Conservation (phyloP, 345 rosid genomes). For the Brassica juncea region DNA sequence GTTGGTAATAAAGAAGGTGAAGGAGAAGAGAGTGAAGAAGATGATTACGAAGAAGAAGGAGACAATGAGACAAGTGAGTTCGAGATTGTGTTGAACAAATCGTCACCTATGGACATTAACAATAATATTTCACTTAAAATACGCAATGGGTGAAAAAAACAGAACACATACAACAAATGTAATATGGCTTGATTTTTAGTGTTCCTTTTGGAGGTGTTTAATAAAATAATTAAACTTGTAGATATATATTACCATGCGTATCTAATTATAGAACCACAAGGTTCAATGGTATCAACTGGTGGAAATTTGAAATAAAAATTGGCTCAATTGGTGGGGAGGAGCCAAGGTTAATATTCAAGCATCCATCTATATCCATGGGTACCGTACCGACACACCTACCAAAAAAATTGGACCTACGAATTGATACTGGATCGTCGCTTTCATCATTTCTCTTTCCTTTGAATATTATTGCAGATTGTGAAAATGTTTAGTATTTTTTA, state of each 20-base stretch:
- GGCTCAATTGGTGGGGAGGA: slow-evolving; percentile 36
- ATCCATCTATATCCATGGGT: slow-evolving; percentile 34
- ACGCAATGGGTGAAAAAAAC: slow-evolving; percentile 9
- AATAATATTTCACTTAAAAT: slow-evolving; percentile 32
- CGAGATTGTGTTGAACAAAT: slow-evolving; percentile 60
- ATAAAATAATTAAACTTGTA: background rate
- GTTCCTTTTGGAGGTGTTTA: slow-evolving; percentile 3
- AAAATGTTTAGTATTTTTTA: background rate
- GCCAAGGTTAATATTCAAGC: slow-evolving; percentile 30
- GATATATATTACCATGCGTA: background rate
- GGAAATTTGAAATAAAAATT: slow-evolving; percentile 6
- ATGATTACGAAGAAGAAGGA: slow-evolving; percentile 47
- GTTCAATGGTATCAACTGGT: background rate
- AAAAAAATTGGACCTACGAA: slow-evolving; percentile 42
- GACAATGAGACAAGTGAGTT: slow-evolving; percentile 55
- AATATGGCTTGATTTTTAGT: slow-evolving; percentile 15
- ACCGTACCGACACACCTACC: slow-evolving; percentile 37
- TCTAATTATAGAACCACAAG: slow-evolving; percentile 5
- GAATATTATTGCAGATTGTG: slow-evolving; percentile 8
- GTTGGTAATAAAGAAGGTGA: slow-evolving; percentile 32
- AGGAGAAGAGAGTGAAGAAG: slow-evolving; percentile 45
- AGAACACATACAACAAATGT: slow-evolving; percentile 33
- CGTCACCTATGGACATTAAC: slow-evolving; percentile 44
- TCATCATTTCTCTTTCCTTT: slow-evolving; percentile 34
- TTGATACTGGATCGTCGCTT: slow-evolving; percentile 37